A percentile compares a stretch with the other conserved stretches of the same genome.
These are phyloP conservation scores for Diaporthe sp. DNA, from an alignment of 2,329 filamentous ascomycete species.

Conservation along the genomic window DNA sequence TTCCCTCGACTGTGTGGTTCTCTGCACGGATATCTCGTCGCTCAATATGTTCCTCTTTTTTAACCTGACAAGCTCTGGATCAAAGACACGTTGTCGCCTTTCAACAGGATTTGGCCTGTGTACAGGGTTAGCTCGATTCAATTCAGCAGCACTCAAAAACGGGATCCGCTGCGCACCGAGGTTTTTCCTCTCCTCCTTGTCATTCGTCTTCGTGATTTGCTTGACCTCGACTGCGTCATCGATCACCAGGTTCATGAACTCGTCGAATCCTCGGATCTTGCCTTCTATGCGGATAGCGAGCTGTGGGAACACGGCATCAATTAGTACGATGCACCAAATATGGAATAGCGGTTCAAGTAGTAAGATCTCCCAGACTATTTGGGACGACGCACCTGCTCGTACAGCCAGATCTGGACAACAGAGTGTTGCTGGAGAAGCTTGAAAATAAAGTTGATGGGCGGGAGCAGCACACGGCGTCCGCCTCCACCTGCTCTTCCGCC, in stretches of 20 bases:
- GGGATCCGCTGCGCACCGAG: neutral
- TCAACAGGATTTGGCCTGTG: conserved; percentile 85
- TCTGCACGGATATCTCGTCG: conserved; percentile 11
- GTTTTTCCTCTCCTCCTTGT: conserved; percentile 79
- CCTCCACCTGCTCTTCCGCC: conserved; percentile 70
- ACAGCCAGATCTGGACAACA: conserved; percentile 79
- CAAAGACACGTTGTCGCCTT: conserved; percentile 89
- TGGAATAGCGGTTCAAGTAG: neutral
- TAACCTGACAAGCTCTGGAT: conserved; percentile 71
- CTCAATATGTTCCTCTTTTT: conserved; percentile 2
- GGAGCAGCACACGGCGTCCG: conserved; percentile 71
- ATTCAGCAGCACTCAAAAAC: neutral
- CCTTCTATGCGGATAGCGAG: conserved; percentile 94
- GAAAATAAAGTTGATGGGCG: conserved; percentile 88
- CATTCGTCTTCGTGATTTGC: conserved; percentile 83
- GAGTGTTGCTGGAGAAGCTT: conserved; percentile 79
- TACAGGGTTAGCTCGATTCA: conserved; percentile 46
- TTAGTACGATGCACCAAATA: neutral
- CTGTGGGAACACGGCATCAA: conserved; percentile 44
- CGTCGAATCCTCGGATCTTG: conserved; percentile 96
- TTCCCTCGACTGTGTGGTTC: conserved; percentile 10
- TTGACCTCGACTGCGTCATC: conserved; percentile 96
- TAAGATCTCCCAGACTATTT: neutral
- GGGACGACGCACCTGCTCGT: conserved; percentile 75
- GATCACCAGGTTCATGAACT: conserved; percentile 97